These are phyloP conservation scores for Penicillium simplicissimum DNA, from an alignment of 495 filamentous ascomycete genomes.

Conservation along the genomic window DNA sequence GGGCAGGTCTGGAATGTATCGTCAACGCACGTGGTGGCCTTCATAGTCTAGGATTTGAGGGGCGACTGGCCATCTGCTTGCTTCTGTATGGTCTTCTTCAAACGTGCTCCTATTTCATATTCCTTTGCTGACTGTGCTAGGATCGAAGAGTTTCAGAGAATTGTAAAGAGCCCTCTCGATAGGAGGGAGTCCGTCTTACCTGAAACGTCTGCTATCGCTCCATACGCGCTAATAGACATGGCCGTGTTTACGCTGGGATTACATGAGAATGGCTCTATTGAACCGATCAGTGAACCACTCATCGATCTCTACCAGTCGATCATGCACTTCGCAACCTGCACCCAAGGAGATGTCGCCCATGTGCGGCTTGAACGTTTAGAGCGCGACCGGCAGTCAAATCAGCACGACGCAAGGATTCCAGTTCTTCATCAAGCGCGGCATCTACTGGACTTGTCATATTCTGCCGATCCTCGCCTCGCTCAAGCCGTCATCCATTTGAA, in stretches of 20 bases:
- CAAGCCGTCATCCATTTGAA: slow-evolving; percentile 4
- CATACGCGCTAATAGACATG: background rate
- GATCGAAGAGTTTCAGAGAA: background rate
- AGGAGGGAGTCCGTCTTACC: background rate
- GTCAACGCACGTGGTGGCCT: background rate
- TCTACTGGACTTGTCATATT: background rate
- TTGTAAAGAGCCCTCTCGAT: background rate
- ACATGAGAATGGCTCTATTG: background rate
- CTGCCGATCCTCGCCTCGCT: background rate
- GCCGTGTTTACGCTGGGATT: background rate
- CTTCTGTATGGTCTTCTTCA: background rate
- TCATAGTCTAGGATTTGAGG: background rate
- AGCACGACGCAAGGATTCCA: background rate
- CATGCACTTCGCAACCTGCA: background rate
- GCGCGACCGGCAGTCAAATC: background rate
- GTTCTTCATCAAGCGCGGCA: background rate
- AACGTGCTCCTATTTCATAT: background rate
- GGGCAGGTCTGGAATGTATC: background rate
- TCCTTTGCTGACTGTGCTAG: background rate
- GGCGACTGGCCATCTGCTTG: background rate
- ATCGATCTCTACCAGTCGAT: background rate
- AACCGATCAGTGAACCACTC: background rate
- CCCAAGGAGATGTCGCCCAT: background rate
- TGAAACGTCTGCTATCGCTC: background rate
- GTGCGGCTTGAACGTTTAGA: background rate